A percentile compares a stretch with the other conserved stretches of the same genome.
Conservation (phyloP, 1,284 basidiomycete species). For the Leccinum subfulvum region DNA sequence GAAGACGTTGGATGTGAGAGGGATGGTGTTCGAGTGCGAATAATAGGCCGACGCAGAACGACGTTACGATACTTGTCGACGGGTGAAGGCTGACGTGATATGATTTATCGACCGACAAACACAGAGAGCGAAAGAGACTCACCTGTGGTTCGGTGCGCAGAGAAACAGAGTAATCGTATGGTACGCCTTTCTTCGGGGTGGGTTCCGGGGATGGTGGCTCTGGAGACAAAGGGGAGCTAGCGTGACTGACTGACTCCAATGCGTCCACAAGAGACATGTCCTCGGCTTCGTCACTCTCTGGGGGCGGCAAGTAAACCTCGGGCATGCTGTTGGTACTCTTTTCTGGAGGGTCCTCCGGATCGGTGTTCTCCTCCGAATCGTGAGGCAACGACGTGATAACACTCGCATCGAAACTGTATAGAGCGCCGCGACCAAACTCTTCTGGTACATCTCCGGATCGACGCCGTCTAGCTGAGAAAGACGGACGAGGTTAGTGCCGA, state of each 20-base stretch:
- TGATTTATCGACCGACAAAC: conserved; percentile 3
- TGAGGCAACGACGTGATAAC: conserved; percentile 53
- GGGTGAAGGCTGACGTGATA: conserved; percentile 51
- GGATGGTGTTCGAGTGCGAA: conserved; percentile 68
- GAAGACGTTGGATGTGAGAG: conserved; percentile 66
- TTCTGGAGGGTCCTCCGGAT: conserved; percentile 37
- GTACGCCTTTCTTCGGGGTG: conserved; percentile 48
- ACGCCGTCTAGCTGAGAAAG: too few relatives aligned
- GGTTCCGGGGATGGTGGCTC: conserved; percentile 39
- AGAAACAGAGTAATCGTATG: conserved; percentile 61
- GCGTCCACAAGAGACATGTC: conserved; percentile 59
- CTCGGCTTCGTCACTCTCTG: conserved; percentile 40
- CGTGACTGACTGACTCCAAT: conserved; percentile 55
- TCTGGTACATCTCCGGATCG: too few relatives aligned
- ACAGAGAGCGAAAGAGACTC: conserved; percentile 19
- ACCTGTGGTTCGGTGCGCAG: conserved; percentile 67
- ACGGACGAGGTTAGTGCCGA: too few relatives aligned
- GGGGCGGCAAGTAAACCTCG: conserved; percentile 50
- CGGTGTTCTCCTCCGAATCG: conserved; percentile 39
- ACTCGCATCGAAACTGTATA: conserved; percentile 60
- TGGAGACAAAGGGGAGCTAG: conserved; percentile 46
- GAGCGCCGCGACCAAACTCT: conserved; percentile 23
- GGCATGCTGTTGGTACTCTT: conserved; percentile 49
- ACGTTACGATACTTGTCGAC: conserved; percentile 68
- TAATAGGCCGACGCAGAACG: conserved; percentile 50